These are phyloP conservation scores for Candida gigantensis DNA, from an alignment of 1,139 yeast genomes.

Conservation along the genomic window DNA sequence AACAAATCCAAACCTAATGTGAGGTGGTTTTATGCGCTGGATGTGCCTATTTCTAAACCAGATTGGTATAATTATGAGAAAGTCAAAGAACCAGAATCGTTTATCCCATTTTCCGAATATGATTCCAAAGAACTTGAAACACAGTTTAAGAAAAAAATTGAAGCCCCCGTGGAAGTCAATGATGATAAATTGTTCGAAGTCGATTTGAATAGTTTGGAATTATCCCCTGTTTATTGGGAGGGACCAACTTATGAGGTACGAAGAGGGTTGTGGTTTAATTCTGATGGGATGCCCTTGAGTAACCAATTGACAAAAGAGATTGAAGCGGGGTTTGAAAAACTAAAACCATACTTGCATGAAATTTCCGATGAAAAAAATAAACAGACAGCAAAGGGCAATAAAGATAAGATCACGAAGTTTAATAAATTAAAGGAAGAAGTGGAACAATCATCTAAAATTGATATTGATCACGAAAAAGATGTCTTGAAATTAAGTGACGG, in stretches of 20 bases:
- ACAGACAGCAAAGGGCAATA: slow-evolving; percentile 12
- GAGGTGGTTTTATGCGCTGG: slow-evolving; percentile 84
- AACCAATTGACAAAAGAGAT: slow-evolving; percentile 53
- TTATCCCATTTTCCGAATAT: slow-evolving; percentile 63
- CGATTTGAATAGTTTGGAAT: slow-evolving; percentile 51
- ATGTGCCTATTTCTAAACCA: slow-evolving; percentile 71
- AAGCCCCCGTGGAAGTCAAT: slow-evolving; percentile 55
- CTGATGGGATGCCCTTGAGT: slow-evolving; percentile 61
- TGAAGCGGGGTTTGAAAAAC: slow-evolving; percentile 52
- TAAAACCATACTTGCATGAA: slow-evolving; percentile 32
- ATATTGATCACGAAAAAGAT: slow-evolving; percentile 29
- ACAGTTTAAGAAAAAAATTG: slow-evolving; percentile 14
- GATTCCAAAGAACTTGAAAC: slow-evolving; percentile 67
- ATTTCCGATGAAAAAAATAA: slow-evolving; percentile 13
- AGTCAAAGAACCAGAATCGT: slow-evolving; percentile 55
- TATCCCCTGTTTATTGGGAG: slow-evolving; percentile 82
- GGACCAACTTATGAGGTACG: slow-evolving; percentile 86
- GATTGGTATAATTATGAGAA: slow-evolving; percentile 52
- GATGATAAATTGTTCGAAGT: slow-evolving; percentile 83
- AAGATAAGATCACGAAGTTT: slow-evolving; percentile 24
- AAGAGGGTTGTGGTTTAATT: slow-evolving; percentile 81
- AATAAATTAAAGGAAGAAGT: slow-evolving; percentile 18
- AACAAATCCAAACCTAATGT: slow-evolving; percentile 18
- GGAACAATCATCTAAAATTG: slow-evolving; percentile 13
- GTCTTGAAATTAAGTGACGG: slow-evolving; percentile 32